These are phyloP conservation scores for Fagopyrum esculentum DNA, from an alignment of 148 eudicot species.

Conservation along the genomic window DNA sequence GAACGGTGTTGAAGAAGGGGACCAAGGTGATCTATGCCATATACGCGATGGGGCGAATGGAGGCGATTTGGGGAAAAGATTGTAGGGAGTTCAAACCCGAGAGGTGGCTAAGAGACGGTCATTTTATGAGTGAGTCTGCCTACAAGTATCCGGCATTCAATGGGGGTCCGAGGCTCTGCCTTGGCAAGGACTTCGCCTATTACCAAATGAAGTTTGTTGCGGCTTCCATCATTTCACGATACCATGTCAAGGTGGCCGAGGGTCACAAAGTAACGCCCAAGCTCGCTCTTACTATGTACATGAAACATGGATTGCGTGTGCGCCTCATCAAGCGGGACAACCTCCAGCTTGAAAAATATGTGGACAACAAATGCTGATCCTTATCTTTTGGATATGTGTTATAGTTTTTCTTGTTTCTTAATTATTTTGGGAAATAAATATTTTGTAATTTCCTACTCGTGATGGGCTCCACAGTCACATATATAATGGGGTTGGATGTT, in stretches of 20 bases:
- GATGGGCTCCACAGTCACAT: too few relatives aligned
- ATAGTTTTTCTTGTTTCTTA: not conserved
- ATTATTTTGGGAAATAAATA: not conserved
- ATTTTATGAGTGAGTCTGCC: slow-evolving; percentile 83
- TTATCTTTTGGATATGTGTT: not conserved
- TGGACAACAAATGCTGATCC: not conserved
- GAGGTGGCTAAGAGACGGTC: slow-evolving; percentile 83
- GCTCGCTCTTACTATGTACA: slow-evolving; percentile 94
- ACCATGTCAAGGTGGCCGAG: slow-evolving; percentile 51
- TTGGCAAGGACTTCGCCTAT: slow-evolving; percentile 93
- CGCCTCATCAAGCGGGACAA: slow-evolving; percentile 44
- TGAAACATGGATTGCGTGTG: slow-evolving; percentile 85
- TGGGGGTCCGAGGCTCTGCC: slow-evolving; percentile 92
- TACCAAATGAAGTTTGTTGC: slow-evolving; percentile 96
- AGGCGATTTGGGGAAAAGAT: slow-evolving; percentile 88
- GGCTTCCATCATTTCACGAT: slow-evolving; percentile 65
- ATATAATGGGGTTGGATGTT: too few relatives aligned
- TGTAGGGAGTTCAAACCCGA: slow-evolving; percentile 85
- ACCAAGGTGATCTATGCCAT: slow-evolving; percentile 87
- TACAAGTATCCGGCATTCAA: slow-evolving; percentile 92
- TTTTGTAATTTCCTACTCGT: not conserved
- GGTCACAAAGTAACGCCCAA: slow-evolving; percentile 67
- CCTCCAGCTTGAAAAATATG: slow-evolving; percentile 19
- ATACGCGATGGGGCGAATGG: slow-evolving; percentile 97
- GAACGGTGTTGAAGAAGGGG: slow-evolving; percentile 69